Evolutionary conservation across 768 basidiomycete species (phyloP).

Genomic region (Pleurotus ostreatus): DNA sequence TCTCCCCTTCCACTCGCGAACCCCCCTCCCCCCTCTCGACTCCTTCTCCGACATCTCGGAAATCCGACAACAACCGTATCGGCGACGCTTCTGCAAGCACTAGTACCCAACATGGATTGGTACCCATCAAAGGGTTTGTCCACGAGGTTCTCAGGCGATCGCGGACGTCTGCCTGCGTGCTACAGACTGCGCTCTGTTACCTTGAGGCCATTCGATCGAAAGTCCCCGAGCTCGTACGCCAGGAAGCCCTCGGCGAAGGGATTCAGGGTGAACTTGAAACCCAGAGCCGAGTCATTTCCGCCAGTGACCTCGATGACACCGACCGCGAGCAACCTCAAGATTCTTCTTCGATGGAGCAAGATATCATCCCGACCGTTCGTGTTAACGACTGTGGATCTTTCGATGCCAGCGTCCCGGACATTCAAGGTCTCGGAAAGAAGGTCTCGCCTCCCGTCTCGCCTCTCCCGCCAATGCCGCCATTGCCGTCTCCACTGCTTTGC

Average conservation of each 20-base stretch:
- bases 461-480: conserved; percentile 26
- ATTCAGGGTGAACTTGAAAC: conserved; percentile 35
- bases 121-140: conserved; percentile 74
- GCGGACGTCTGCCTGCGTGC: conserved; percentile 75
- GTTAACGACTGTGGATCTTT: conserved; percentile 26
- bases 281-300: conserved; percentile 33
- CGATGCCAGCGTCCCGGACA: conserved; percentile 14
- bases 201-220: conserved; percentile 76
- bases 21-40: conserved; percentile 29
- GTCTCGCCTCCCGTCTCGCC: conserved; percentile 10
- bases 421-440: conserved; percentile 11
- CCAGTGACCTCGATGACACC: background rate
- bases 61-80: background rate
- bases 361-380: conserved; percentile 40
- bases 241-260: conserved; percentile 44
- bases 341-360: conserved; percentile 5
- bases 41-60: conserved; percentile 19
- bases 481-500: conserved; percentile 83
- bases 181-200: conserved; percentile 87
- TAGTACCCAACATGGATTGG: conserved; percentile 32
- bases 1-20: conserved; percentile 40
- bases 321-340: background rate
- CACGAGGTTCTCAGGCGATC: conserved; percentile 87
- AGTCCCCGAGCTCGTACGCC: conserved; percentile 56
- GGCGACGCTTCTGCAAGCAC: conserved; percentile 11